These are phyloP conservation scores for Marasmius sp. DNA, from an alignment of 1,284 basidiomycete species.

Conservation along the genomic window DNA sequence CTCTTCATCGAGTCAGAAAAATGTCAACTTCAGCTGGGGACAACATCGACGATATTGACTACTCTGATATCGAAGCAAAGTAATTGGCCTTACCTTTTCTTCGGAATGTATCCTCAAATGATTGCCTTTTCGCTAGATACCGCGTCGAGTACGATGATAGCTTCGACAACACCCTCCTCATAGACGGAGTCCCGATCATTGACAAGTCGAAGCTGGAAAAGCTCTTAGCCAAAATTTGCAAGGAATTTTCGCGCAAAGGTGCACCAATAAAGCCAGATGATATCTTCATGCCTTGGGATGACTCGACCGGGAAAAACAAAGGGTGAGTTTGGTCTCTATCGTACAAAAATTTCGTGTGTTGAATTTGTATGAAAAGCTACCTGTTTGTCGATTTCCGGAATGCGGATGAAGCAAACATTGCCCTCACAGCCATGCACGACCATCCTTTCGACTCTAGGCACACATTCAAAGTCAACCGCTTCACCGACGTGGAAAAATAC, in stretches of 20 bases:
- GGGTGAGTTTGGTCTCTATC: conserved; percentile 55
- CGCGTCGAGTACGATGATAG: conserved; percentile 78
- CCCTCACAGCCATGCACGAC: conserved; percentile 80
- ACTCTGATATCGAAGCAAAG: conserved; percentile 93
- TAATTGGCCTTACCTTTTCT: conserved; percentile 34
- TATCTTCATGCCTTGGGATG: conserved; percentile 86
- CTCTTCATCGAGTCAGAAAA: conserved; percentile 18
- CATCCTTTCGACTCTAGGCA: conserved; percentile 93
- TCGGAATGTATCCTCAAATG: not conserved
- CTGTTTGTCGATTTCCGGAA: conserved; percentile 89
- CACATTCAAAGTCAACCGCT: conserved; percentile 87
- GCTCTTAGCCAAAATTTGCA: conserved; percentile 77
- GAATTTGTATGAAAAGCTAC: conserved; percentile 52
- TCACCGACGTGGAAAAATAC: conserved; percentile 91
- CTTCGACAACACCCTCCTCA: conserved; percentile 84
- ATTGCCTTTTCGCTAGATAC: conserved; percentile 53
- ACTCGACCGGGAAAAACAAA: conserved; percentile 77
- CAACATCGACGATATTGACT: conserved; percentile 81
- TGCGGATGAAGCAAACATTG: conserved; percentile 79
- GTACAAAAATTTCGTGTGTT: not conserved
- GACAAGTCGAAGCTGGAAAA: conserved; percentile 80
- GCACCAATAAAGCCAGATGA: conserved; percentile 74
- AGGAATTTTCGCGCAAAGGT: conserved; percentile 82
- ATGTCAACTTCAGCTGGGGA: conserved; percentile 34
- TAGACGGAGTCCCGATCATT: conserved; percentile 87